phyloP scores from a whole-genome alignment of 768 basidiomycete species.

The Russula olivacea region DNA sequence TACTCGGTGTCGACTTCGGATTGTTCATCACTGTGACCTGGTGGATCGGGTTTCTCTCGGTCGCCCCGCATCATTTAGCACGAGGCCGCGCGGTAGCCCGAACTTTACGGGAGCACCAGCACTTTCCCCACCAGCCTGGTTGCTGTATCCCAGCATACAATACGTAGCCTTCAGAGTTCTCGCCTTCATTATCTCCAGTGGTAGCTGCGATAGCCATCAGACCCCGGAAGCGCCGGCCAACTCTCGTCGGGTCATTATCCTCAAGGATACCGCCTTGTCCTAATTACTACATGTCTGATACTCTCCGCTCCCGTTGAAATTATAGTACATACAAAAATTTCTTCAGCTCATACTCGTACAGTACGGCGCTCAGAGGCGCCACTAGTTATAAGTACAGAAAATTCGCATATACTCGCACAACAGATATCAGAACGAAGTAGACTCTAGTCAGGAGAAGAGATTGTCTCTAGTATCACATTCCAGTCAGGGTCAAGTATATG shows the following conservation, averaged over 20 bases:
- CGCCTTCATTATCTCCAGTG: too few relatives aligned
- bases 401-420: background rate
- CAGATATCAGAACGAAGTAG: background rate
- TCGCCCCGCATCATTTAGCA: background rate
- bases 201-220: too few relatives aligned
- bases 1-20: background rate
- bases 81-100: background rate
- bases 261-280: too few relatives aligned
- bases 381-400: background rate
- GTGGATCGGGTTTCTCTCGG: background rate
- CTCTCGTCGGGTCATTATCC: too few relatives aligned
- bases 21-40: background rate
- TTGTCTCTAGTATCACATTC: background rate
- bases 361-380: background rate
- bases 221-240: too few relatives aligned
- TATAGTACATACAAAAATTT: background rate
- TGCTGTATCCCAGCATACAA: background rate
- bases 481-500: conserved; percentile 6
- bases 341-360: background rate
- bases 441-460: background rate
- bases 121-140: background rate
- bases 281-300: too few relatives aligned
- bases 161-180: background rate
- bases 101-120: background rate
- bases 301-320: too few relatives aligned